Evolutionary conservation across 1,284 basidiomycete genomes (phyloP).

Genomic region (Porogramme epimiltina): DNA sequence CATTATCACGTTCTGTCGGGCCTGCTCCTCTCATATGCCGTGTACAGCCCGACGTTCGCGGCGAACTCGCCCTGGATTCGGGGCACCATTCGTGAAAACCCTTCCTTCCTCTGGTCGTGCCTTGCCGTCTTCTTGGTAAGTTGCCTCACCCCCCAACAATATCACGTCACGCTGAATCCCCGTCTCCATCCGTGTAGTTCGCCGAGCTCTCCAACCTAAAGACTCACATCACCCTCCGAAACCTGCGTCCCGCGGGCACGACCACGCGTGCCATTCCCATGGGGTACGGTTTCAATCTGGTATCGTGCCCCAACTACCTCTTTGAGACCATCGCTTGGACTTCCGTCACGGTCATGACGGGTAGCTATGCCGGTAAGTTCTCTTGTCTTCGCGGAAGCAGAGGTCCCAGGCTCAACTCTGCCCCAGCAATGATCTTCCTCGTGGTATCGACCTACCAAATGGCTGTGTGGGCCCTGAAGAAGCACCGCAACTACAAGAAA

Average conservation of each 20-base stretch:
- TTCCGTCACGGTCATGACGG: slow-evolving; percentile 77
- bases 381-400: slow-evolving; percentile 3
- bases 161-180: not conserved
- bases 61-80: slow-evolving; percentile 61
- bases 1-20: slow-evolving; percentile 91
- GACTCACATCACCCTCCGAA: slow-evolving; percentile 82
- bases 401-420: slow-evolving; percentile 48
- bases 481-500: slow-evolving; percentile 89
- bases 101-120: slow-evolving; percentile 70
- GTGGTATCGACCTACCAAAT: slow-evolving; percentile 74
- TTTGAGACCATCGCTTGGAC: slow-evolving; percentile 88
- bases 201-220: slow-evolving; percentile 87
- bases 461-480: slow-evolving; percentile 90
- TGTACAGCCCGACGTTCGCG: slow-evolving; percentile 78
- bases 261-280: slow-evolving; percentile 82
- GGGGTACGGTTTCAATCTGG: slow-evolving; percentile 84
- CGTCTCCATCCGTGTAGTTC: slow-evolving; percentile 49
- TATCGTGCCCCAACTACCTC: slow-evolving; percentile 95
- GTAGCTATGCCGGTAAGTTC: slow-evolving; percentile 72
- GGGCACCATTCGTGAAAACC: slow-evolving; percentile 70
- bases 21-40: slow-evolving; percentile 73
- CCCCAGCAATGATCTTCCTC: slow-evolving; percentile 55
- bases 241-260: slow-evolving; percentile 82
- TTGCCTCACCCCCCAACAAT: slow-evolving; percentile 21
- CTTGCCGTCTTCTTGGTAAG: slow-evolving; percentile 77